These are phyloP conservation scores for Prunus yedoensis DNA, from an alignment of 331 rosid genomes.

Conservation along the genomic window DNA sequence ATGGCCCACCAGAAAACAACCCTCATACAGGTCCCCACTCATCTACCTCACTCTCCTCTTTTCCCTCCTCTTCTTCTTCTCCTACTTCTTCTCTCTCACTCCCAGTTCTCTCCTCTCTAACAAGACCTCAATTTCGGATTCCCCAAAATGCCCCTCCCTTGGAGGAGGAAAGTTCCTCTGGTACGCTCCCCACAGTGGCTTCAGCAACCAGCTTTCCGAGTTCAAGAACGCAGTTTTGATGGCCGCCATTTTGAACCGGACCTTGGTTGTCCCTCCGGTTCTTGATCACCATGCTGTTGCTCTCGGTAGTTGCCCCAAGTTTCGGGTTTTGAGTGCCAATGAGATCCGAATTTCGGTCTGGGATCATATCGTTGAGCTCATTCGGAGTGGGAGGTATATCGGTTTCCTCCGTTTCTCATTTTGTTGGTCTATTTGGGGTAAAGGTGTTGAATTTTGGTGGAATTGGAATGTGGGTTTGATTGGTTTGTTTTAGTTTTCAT, in stretches of 20 bases:
- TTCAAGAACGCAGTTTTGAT: constrained; percentile 66
- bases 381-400: constrained; percentile 54
- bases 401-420: neutral
- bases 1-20: constrained; percentile 40
- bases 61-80: constrained; percentile 38
- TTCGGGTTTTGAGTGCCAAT: constrained; percentile 48
- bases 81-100: constrained; percentile 39
- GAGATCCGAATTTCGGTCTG: constrained; percentile 67
- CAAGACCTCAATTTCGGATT: constrained; percentile 10
- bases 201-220: constrained; percentile 85
- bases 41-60: constrained; percentile 32
- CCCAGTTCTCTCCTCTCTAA: constrained; percentile 27
- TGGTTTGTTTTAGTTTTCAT: constrained; percentile 4
- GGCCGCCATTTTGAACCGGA: constrained; percentile 74
- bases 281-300: constrained; percentile 86
- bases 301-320: constrained; percentile 90
- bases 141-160: constrained; percentile 40
- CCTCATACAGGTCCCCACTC: constrained; percentile 28
- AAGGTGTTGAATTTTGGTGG: neutral
- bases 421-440: neutral
- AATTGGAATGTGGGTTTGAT: constrained; percentile 10
- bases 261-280: constrained; percentile 72
- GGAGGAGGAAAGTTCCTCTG: constrained; percentile 58
- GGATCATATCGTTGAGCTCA: constrained; percentile 68
- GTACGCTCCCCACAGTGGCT: constrained; percentile 92